phyloP scores from a whole-genome alignment of 208 protist species.

The Angomonas ambiguus region DNA sequence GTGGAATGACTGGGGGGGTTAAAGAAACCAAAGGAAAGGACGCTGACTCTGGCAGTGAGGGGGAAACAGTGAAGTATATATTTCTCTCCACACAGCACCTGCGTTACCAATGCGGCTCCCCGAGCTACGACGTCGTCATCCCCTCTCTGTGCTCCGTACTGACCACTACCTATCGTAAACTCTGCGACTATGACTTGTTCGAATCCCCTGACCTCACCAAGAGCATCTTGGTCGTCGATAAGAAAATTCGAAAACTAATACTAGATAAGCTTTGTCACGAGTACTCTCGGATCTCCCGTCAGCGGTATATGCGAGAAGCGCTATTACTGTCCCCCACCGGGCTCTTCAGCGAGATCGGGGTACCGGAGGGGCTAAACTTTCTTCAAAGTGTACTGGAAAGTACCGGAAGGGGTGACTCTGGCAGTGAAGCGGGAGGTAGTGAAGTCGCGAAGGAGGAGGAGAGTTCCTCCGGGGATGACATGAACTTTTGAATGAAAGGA shows the following conservation, averaged over 20 bases:
- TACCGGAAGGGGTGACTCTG: neutral
- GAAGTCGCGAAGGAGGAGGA: constrained; percentile 4
- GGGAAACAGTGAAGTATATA: constrained; percentile 38
- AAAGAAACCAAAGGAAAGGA: neutral
- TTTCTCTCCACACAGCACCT: constrained; percentile 38
- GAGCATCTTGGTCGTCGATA: constrained; percentile 69
- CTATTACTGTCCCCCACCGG: constrained; percentile 43
- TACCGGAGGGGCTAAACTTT: constrained; percentile 14
- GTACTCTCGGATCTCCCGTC: constrained; percentile 38
- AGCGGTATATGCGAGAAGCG: constrained; percentile 44
- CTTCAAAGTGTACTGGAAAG: constrained; percentile 21
- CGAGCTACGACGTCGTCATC: constrained; percentile 57
- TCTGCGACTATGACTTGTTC: constrained; percentile 65
- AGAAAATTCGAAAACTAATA: constrained; percentile 41
- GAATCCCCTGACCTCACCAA: constrained; percentile 26
- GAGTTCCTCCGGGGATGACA: neutral
- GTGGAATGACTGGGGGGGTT: neutral
- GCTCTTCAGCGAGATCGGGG: constrained; percentile 28
- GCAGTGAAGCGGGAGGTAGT: constrained; percentile 5
- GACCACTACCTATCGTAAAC: constrained; percentile 50
- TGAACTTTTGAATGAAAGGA: neutral
- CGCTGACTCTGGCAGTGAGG: constrained; percentile 17
- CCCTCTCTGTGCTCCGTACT: constrained; percentile 50
- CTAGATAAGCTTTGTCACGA: constrained; percentile 47
- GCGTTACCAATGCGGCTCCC: constrained; percentile 27